Conservation (phyloP, 2,329 filamentous ascomycete species). For the Hortaea sp. region DNA sequence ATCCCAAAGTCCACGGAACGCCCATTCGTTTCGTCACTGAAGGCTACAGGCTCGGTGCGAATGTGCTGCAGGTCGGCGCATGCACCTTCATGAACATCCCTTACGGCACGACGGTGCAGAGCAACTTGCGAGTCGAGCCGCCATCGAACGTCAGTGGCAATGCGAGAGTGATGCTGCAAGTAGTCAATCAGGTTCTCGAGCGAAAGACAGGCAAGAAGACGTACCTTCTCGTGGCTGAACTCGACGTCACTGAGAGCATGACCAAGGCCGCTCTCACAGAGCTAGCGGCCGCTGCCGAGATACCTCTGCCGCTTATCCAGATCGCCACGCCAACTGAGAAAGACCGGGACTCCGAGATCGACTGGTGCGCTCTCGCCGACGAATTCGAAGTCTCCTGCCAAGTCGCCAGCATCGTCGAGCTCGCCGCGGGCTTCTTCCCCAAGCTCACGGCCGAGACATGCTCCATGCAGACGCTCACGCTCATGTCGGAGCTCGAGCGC, state of each 20-base stretch:
- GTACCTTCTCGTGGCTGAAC: constrained; percentile 17
- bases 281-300: constrained; percentile 10
- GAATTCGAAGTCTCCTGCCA: constrained; percentile 11
- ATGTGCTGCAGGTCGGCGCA: constrained; percentile 13
- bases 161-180: constrained; percentile 17
- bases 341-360: constrained; percentile 6
- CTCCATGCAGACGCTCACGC: constrained; percentile 12
- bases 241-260: constrained; percentile 19
- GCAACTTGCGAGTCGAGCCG: constrained; percentile 17
- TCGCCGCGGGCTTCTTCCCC: constrained; percentile 4
- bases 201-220: constrained; percentile 15
- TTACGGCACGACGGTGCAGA: constrained; percentile 18
- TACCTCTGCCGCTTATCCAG: constrained; percentile 11
- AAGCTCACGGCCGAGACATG: constrained; percentile 10
- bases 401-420: constrained; percentile 9
- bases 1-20: constrained; percentile 19
- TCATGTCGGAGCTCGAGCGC: constrained; percentile 15
- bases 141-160: constrained; percentile 6
- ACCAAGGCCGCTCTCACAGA: constrained; percentile 17
- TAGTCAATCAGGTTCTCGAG: constrained; percentile 18
- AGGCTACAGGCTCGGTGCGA: constrained; percentile 10
- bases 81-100: constrained; percentile 20
- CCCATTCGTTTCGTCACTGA: constrained; percentile 17
- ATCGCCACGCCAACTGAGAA: constrained; percentile 6
- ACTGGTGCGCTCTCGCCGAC: constrained; percentile 20